A percentile compares a stretch with the other conserved stretches of the same genome.
Evolutionary conservation across 441 rosid genomes (phyloP).

Genomic region (Viola pubescens): DNA sequence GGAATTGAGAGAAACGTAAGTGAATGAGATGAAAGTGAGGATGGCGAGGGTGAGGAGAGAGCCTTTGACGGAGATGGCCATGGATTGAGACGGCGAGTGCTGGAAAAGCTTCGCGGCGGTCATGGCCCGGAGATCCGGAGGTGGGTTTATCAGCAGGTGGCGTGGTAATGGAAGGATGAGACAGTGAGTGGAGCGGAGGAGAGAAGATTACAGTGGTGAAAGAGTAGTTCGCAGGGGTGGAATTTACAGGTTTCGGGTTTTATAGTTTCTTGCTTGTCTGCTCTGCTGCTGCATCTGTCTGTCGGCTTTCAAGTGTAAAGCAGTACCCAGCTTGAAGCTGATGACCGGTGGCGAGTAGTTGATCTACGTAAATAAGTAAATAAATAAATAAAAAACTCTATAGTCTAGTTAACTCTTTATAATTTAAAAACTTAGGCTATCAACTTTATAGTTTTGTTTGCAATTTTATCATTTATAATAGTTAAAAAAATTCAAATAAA

Average conservation of each 20-base stretch:
- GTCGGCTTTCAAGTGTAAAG: not conserved
- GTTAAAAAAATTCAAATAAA: no score
- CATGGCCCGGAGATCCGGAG: conserved; percentile 24
- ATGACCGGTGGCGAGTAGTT: no score
- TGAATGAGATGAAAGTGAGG: conserved; percentile 58
- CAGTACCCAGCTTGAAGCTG: no score
- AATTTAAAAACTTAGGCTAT: no score
- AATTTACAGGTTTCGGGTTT: not conserved
- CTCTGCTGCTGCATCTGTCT: not conserved
- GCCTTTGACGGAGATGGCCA: conserved; percentile 48
- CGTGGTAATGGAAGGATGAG: not conserved
- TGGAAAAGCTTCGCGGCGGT: conserved; percentile 27
- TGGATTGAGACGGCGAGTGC: conserved; percentile 18
- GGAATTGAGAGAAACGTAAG: conserved; percentile 59
- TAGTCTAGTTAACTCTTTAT: no score
- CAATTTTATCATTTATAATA: no score
- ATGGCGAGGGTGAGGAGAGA: conserved; percentile 56
- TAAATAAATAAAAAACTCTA: no score
- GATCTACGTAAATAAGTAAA: no score
- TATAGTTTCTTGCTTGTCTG: not conserved
- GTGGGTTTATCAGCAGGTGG: not conserved
- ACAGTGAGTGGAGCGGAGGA: not conserved
- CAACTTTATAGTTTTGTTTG: no score
- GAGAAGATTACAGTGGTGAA: not conserved
- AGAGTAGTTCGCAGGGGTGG: not conserved